Base-by-base conservation (phyloP, 768 basidiomycete genomes). In the Pulveroboletus sp. region DNA sequence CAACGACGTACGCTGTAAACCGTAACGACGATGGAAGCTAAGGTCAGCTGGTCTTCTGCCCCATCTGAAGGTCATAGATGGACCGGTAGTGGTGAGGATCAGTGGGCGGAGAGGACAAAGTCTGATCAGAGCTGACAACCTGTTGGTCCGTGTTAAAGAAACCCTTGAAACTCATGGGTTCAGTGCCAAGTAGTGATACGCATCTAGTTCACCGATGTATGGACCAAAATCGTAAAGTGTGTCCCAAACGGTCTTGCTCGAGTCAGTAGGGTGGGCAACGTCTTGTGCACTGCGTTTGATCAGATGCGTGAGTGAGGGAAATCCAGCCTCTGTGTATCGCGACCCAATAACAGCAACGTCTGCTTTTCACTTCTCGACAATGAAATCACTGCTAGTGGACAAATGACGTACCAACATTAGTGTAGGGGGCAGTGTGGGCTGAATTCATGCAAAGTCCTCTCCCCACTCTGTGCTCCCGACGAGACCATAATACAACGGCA, bases 391-490 rank as follows among this genome's bases (percentile, higher is more conserved):
- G 33, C 24, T 8, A 3, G 46, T 28, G 26, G 37, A 46, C 8
- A 18, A 21, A 30, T 17, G n/a, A 59, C 70, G 33, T 61, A 72
- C 75, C 82, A 24, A 93, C 75, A 62, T 96, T 96, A 50, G 96
- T 66, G 62, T 97, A 97, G 12, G 89, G 78, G 14, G 89, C 92
- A 39, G 85, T 87, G 54, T 94, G 79, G 26, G 83, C 71, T 79
- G 75, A 38, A 97, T 80, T 81, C 86, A 94, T 18, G 82, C 68
- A 63, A 95, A 97, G 65, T 97, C 95, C 67, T 96, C 94, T 8
- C 84, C 91, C 80, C 86, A 95, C 68, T 97, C 93, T 4, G 90
- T 94, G 60, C 85, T 88, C 26, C 94, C 94, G 33, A 90, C 64
- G 37, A 92, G 75, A 24, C 88, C 89, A 46, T 79, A 78, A 76